Evolutionary conservation across 2,329 filamentous ascomycete species (phyloP).

Genomic region (Pseudopyrenochaeta lycopersici): DNA sequence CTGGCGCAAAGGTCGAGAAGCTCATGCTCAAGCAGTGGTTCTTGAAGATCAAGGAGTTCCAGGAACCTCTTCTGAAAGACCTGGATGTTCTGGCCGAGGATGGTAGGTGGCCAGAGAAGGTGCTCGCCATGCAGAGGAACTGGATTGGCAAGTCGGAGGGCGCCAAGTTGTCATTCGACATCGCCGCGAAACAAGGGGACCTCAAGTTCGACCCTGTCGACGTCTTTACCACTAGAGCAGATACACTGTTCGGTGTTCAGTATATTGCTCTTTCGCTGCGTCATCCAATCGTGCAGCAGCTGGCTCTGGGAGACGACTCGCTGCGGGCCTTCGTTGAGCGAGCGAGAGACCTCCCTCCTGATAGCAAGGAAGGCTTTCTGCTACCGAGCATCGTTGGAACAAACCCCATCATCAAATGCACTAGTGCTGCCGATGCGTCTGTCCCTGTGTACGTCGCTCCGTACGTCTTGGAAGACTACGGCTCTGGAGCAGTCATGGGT

Average conservation of each 20-base stretch:
- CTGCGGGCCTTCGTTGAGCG: conserved; percentile 73
- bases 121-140: conserved; percentile 83
- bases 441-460: conserved; percentile 83
- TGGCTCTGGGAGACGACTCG: conserved; percentile 67
- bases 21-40: conserved; percentile 87
- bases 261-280: conserved; percentile 80
- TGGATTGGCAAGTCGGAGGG: conserved; percentile 86
- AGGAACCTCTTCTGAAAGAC: conserved; percentile 75
- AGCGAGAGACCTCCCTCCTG: conserved; percentile 61
- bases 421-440: conserved; percentile 58
- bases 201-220: conserved; percentile 64
- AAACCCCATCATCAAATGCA: conserved; percentile 61
- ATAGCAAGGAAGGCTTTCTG: conserved; percentile 71
- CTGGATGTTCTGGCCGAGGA: conserved; percentile 71
- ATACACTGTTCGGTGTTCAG: conserved; percentile 87
- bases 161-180: conserved; percentile 74
- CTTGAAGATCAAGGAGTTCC: conserved; percentile 81
- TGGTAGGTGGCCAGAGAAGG: conserved; percentile 81
- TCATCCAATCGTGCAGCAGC: conserved; percentile 72
- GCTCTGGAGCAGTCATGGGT: conserved; percentile 90
- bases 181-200: conserved; percentile 54
- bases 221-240: conserved; percentile 84
- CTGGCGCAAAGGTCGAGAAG: conserved; percentile 84
- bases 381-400: conserved; percentile 57
- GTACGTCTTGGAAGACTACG: conserved; percentile 86